Base-by-base conservation (phyloP, 2,329 filamentous ascomycete genomes). In the Pseudohalonectria lignicola region DNA sequence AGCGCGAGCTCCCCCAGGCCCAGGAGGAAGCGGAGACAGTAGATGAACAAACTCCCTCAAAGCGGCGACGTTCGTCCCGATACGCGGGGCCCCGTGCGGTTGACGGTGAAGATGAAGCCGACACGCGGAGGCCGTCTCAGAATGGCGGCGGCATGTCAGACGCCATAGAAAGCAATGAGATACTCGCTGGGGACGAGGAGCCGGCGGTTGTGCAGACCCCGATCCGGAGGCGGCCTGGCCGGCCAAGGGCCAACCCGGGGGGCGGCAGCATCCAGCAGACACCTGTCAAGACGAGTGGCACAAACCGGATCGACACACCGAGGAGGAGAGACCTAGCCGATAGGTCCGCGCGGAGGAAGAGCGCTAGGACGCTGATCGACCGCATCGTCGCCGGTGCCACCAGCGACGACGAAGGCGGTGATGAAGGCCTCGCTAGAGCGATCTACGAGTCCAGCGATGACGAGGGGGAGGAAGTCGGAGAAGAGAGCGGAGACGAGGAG, bases 321-420 rank as follows among this genome's bases (percentile, higher is more conserved):
- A 73, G 74, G 28, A 71, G 77, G 47, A 67, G 72, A 31, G 75
- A 71, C 44, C 82, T 85, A 45, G 82, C 82, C 16, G 86, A 95
- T 59, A 78, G 83, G 35, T 95, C 88, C 5, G 90, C 88, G 2
- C 77, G 83, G 50, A 79, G 79, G 52, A 95, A 94, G 66, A 94
- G 85, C 55, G 83, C 82, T 17, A 71, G 79, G 37, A 75, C 77
- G 4, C 62, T 95, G 37, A 79, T 93, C 28, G 78, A 88, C 52
- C 78, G 79, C 31, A 77, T 79, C 6, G 67, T 82, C 10, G 69
- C 71, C 16, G 77, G 73, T 15, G 71, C 66, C 8, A 68, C 70
- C 19, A 81, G 76, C 50, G 81, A 87, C 34, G 82, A 86, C 20
- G 84, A 83, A 49, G 74, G 75, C 34, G 81, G 77, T 12, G 79